A percentile compares a stretch with the other conserved stretches of the same genome.
Conservation (phyloP, 169 alveolate genomes). For the Cryptosporidium parvum region DNA sequence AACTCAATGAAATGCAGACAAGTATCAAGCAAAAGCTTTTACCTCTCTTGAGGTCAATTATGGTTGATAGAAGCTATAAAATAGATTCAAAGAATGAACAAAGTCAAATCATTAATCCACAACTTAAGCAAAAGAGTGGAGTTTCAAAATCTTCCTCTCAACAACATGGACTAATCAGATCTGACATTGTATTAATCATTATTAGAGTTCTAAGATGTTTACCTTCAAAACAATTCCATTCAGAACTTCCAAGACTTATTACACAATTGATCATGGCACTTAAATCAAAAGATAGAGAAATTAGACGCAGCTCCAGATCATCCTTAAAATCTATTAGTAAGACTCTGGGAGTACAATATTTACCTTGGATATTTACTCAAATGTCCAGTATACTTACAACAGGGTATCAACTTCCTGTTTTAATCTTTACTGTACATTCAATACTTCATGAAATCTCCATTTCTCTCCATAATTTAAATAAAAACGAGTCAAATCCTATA, state of each 20-base stretch:
- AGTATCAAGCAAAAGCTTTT: conserved; percentile 17
- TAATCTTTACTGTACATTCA: conserved; percentile 60
- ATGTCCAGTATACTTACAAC: conserved; percentile 51
- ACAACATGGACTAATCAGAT: conserved; percentile 34
- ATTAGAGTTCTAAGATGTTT: conserved; percentile 43
- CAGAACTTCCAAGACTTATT: conserved; percentile 66
- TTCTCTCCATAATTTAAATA: neutral
- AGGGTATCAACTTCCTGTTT: conserved; percentile 64
- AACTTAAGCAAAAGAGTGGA: neutral
- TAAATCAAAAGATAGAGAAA: conserved; percentile 59
- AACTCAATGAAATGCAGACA: conserved; percentile 43
- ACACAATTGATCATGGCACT: conserved; percentile 47
- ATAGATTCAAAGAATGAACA: neutral
- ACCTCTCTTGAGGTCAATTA: conserved; percentile 32
- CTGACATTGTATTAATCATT: conserved; percentile 42
- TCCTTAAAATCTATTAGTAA: conserved; percentile 35
- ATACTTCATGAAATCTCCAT: conserved; percentile 37
- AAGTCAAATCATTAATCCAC: neutral
- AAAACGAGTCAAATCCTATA: neutral
- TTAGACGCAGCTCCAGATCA: conserved; percentile 52
- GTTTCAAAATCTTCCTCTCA: neutral
- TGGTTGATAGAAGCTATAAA: conserved; percentile 71
- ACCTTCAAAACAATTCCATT: conserved; percentile 55
- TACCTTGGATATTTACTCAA: conserved; percentile 56
- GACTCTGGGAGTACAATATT: conserved; percentile 48